A percentile compares a stretch with the other conserved stretches of the same genome.
phyloP scores from a whole-genome alignment of 2,329 filamentous ascomycete species.

The Gliomastix tumulicola region DNA sequence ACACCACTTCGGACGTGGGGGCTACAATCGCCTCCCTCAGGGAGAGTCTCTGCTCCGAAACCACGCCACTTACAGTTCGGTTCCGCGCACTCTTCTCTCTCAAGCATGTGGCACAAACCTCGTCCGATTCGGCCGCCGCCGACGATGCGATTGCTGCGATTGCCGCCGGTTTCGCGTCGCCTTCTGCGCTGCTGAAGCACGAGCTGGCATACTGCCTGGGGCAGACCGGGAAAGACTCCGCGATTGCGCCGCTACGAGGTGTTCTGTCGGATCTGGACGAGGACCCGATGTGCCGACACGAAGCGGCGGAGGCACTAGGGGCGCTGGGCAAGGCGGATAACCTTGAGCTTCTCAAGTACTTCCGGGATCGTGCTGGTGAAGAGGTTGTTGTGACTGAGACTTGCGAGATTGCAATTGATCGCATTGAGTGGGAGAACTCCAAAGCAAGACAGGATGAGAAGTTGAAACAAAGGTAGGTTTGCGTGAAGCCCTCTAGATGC shows the following conservation, averaged over 20 bases:
- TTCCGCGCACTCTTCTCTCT: constrained; percentile 97
- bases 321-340: constrained; percentile 73
- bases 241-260: constrained; percentile 63
- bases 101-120: constrained; percentile 78
- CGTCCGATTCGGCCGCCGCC: constrained; percentile 51
- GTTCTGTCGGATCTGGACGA: constrained; percentile 75
- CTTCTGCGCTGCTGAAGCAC: constrained; percentile 88
- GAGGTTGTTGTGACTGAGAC: constrained; percentile 83
- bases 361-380: constrained; percentile 71
- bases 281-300: constrained; percentile 92
- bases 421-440: constrained; percentile 89
- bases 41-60: constrained; percentile 72
- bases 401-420: constrained; percentile 91
- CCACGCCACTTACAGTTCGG: constrained; percentile 74
- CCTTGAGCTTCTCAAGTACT: constrained; percentile 63
- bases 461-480: constrained; percentile 65
- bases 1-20: constrained; percentile 7
- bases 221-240: constrained; percentile 73
- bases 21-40: constrained; percentile 57
- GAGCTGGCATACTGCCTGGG: constrained; percentile 96
- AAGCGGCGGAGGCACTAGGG: constrained; percentile 90
- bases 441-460: constrained; percentile 66
- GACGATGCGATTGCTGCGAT: constrained; percentile 66
- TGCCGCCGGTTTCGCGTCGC: constrained; percentile 75
- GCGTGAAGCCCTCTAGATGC: background rate